Conservation (phyloP, 73 alveolate genomes). For the Tetrahymena malaccensis region DNA sequence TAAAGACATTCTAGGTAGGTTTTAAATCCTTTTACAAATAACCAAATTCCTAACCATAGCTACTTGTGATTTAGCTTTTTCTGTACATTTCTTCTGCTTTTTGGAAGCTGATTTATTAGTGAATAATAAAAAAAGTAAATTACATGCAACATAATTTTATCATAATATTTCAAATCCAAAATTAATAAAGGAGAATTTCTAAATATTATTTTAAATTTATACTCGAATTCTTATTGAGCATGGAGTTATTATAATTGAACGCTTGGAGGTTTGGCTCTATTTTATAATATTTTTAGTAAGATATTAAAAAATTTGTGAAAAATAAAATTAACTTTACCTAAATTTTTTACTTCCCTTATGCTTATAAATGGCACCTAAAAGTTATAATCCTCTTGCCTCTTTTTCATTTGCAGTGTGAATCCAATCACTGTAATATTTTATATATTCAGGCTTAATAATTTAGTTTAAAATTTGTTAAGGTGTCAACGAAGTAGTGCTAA, state of each 20-base stretch:
- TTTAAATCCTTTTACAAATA: constrained; percentile 18
- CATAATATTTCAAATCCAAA: background rate
- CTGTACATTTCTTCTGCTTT: constrained; percentile 44
- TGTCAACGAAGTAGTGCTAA: background rate
- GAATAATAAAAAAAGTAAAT: background rate
- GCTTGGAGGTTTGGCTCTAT: constrained; percentile 37
- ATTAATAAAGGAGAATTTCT: background rate
- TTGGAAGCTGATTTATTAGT: background rate
- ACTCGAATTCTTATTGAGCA: constrained; percentile 31
- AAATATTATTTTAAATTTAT: background rate
- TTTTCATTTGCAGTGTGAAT: constrained; percentile 30
- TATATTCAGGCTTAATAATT: constrained; percentile 25
- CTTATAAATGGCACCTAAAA: constrained; percentile 25
- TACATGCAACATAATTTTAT: too few species aligned
- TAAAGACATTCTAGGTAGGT: constrained; percentile 28
- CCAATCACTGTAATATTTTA: constrained; percentile 30
- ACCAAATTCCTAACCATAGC: constrained; percentile 25
- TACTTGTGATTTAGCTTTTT: constrained; percentile 19
- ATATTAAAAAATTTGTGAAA: background rate
- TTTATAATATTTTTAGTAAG: background rate
- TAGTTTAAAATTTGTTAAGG: constrained; percentile 4
- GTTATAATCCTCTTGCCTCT: constrained; percentile 30
- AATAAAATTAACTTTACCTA: background rate
- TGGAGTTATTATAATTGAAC: constrained; percentile 15
- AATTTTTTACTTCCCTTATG: constrained; percentile 31